phyloP scores from a whole-genome alignment of 805 yeast genomes.

The Jamesozyma lodderae region DNA sequence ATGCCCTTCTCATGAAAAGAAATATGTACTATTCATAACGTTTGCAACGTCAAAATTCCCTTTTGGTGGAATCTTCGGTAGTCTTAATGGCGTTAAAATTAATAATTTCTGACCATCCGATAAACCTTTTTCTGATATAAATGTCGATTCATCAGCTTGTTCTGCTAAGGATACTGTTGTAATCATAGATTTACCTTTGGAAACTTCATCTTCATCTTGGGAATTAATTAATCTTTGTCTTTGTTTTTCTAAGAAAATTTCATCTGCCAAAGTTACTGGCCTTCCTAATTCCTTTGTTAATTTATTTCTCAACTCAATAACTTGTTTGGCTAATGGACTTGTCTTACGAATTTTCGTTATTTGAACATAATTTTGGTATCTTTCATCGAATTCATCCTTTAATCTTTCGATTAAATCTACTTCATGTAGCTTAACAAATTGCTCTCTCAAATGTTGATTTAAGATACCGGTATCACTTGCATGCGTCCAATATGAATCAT shows the following conservation, averaged over 20 bases:
- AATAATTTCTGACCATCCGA: constrained; percentile 7
- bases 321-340: constrained; percentile 42
- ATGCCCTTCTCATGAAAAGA: constrained; percentile 40
- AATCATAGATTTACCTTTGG: constrained; percentile 44
- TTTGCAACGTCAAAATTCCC: constrained; percentile 77
- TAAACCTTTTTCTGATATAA: not conserved
- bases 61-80: constrained; percentile 67
- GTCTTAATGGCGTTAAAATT: constrained; percentile 55
- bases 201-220: constrained; percentile 39
- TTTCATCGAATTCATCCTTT: constrained; percentile 66
- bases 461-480: constrained; percentile 71
- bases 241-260: constrained; percentile 58
- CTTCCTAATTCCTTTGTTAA: constrained; percentile 44
- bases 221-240: constrained; percentile 50
- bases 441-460: constrained; percentile 63
- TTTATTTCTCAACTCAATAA: constrained; percentile 41
- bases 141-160: constrained; percentile 15
- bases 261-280: constrained; percentile 58
- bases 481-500: constrained; percentile 97
- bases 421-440: constrained; percentile 70
- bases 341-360: constrained; percentile 45
- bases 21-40: constrained; percentile 67
- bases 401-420: constrained; percentile 63
- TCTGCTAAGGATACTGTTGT: constrained; percentile 60
- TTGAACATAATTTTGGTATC: constrained; percentile 67